Base-by-base conservation (phyloP, 169 alveolate species). In the Babesia ovis region DNA sequence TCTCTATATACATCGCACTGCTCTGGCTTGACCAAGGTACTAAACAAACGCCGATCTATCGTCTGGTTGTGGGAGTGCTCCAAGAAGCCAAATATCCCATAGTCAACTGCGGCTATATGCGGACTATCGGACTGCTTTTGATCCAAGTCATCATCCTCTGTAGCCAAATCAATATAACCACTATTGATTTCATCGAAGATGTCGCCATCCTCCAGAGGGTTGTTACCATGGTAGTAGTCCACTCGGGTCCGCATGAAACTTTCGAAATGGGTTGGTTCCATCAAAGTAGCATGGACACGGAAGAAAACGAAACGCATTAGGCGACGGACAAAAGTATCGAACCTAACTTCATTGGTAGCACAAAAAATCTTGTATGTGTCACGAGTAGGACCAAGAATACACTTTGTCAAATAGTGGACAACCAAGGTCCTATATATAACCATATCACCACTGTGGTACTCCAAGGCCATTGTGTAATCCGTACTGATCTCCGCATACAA, bases 21-120 rank as follows among this genome's bases (percentile, higher is more conserved):
- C 25, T 48, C 76, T 2, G 41, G 14, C 43, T 74, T 68, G 31
- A 64, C 37, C 1, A 1, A 11, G 43, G 31, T 18, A 23, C 12
- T 3, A 37, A 5, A 27, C n/a, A 39, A 2, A 23, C 22, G 4
- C 43, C 46, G 35, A 4, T 55, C 11, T 4, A 62, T 23, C 11
- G 43, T 20, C 6, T 68, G 69, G 6, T n/a, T 1, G n/a, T 6
- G 42, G 1, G 69, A 54, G 42, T 62, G 51, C 59, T 74, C 84
- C 37, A 74, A 48, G 62, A 74, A 66, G 37, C 84, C 84, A 41
- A 74, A 74, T 50, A 74, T 54, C 22, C 67, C 48, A 31, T 68
- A 25, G 32, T 74, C 84, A 22, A 50, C 31, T 18, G 35, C 64
- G 14, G 56, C 5, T 20, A 48, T 20, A 18, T 8, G 12, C 9